Evolutionary conservation across 2,329 filamentous ascomycete species (phyloP), one percentile per base, ranked within the genome.

Genomic region (Tolypocladium endophyticum): DNA sequence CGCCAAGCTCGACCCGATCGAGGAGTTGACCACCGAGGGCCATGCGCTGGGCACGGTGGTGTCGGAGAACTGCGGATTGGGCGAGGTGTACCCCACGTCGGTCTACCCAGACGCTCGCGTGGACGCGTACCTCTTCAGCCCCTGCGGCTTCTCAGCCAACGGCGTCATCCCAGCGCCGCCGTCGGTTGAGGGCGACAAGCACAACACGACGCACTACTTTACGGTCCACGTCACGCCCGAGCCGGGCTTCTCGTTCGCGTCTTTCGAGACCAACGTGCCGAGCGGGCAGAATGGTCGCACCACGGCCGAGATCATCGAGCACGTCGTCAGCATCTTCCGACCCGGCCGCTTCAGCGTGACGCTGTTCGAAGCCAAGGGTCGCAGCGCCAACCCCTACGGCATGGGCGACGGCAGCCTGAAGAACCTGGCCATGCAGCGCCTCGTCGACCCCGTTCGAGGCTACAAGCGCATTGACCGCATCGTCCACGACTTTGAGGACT

Each of bases 181-280:
- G 18, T 77, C 65, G 4, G 55, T 59, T 18, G 54, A 67, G 55
- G 61, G 61, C n/a, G 64, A 68, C 41, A 67, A 67, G 57, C 64
- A 65, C 61, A 79, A 79, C 58, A 77, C 82, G 4, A 88, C 85
- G 47, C 92, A 97, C 76, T 99, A 99, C 78, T 99, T 97, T 76
- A 99, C 93, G 1, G 94, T 99, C 30, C 94, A 99, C 71, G 94
- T 99, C 65, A 99, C 94, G 0, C 94, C 94, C 0, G 94, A 99
- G 80, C 91, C 93, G 18, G 87, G 96, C 69, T 99, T 93, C 79
- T 97, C 92, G 6, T 99, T 96, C 73, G 94, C 94, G 41, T 97
- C 92, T 2, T 99, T 99, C 71, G 94, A 99, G 80, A 97, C 94
- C 65, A 99, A 97, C 67, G 93, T 99, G 4, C 94, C 94, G 1